Percentiles rank a stretch among this genome's conserved stretches.
phyloP scores from a whole-genome alignment of 768 basidiomycete species.

The Amanita molliuscula region DNA sequence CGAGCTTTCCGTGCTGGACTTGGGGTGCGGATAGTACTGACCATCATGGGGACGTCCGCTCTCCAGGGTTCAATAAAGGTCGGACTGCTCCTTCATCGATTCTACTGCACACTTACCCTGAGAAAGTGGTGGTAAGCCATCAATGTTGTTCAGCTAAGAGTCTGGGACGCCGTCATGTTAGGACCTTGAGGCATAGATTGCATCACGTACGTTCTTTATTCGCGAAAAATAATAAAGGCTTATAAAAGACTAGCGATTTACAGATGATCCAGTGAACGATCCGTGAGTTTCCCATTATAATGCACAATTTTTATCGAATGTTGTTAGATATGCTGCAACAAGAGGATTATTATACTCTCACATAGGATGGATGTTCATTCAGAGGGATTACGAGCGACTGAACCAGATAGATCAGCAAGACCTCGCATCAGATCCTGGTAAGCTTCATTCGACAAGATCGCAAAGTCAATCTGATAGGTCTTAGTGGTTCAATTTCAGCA shows the following conservation, averaged over 20 bases:
- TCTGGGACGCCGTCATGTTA: conserved; percentile 13
- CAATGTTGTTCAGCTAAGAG: not conserved
- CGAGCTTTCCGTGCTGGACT: conserved; percentile 51
- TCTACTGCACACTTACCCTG: not conserved
- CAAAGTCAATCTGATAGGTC: not conserved
- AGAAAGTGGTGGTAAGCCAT: conserved; percentile 1
- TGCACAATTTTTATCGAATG: not conserved
- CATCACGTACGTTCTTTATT: conserved; percentile 47
- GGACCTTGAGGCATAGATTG: conserved; percentile 64
- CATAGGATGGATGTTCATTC: conserved; percentile 82
- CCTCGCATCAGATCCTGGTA: conserved; percentile 59
- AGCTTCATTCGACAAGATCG: conserved; percentile 11
- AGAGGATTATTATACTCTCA: conserved; percentile 68
- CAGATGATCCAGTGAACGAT: conserved; percentile 58
- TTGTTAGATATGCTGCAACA: conserved; percentile 57
- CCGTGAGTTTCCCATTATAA: conserved; percentile 30
- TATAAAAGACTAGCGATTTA: conserved; percentile 39
- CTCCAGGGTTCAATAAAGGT: conserved; percentile 80
- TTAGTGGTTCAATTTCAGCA: conserved; percentile 66
- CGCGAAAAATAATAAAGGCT: not conserved
- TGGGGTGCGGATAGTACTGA: conserved; percentile 46
- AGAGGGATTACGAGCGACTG: conserved; percentile 55
- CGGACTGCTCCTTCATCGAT: conserved; percentile 6
- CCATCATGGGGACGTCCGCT: conserved; percentile 58
- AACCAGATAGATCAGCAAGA: conserved; percentile 57